Evolutionary conservation across 345 rosid species (phyloP).

Genomic region (Camelina laxa): DNA sequence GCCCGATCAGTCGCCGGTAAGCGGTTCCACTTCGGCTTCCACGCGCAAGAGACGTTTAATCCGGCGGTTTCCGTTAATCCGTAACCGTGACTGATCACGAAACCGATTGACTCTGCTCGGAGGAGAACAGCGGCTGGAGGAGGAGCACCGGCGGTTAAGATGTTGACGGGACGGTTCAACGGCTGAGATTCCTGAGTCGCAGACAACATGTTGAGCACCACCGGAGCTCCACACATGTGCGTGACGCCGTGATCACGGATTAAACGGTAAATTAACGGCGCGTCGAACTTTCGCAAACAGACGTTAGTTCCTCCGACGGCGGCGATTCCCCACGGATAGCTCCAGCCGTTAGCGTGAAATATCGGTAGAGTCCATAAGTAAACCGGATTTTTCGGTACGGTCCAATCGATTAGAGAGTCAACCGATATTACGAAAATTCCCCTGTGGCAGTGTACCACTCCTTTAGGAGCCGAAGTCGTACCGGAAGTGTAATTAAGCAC

Average conservation of each 20-base stretch:
- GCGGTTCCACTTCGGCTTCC: constrained; percentile 78
- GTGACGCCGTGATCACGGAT: constrained; percentile 67
- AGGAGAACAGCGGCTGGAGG: constrained; percentile 75
- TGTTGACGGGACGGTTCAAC: constrained; percentile 55
- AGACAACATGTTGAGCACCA: constrained; percentile 77
- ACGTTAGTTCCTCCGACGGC: constrained; percentile 84
- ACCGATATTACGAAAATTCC: constrained; percentile 60
- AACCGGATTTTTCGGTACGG: constrained; percentile 64
- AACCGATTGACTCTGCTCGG: constrained; percentile 70
- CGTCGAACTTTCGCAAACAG: constrained; percentile 74
- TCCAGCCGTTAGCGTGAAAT: constrained; percentile 92
- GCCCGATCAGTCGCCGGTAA: constrained; percentile 65
- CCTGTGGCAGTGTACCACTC: constrained; percentile 83
- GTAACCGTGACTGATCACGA: constrained; percentile 71
- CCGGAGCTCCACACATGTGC: constrained; percentile 92
- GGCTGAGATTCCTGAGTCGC: constrained; percentile 41
- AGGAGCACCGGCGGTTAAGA: constrained; percentile 81
- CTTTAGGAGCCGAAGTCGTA: constrained; percentile 87
- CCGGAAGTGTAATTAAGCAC: constrained; percentile 83
- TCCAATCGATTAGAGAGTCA: constrained; percentile 60
- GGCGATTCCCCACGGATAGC: constrained; percentile 75
- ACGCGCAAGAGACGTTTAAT: constrained; percentile 60
- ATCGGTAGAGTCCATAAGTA: constrained; percentile 92
- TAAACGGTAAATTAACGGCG: constrained; percentile 51
- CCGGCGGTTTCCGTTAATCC: constrained; percentile 82